Evolutionary conservation across 805 yeast species (phyloP), one percentile per base, ranked within the genome.

Genomic region (Wickerhamiella allomyrinae): DNA sequence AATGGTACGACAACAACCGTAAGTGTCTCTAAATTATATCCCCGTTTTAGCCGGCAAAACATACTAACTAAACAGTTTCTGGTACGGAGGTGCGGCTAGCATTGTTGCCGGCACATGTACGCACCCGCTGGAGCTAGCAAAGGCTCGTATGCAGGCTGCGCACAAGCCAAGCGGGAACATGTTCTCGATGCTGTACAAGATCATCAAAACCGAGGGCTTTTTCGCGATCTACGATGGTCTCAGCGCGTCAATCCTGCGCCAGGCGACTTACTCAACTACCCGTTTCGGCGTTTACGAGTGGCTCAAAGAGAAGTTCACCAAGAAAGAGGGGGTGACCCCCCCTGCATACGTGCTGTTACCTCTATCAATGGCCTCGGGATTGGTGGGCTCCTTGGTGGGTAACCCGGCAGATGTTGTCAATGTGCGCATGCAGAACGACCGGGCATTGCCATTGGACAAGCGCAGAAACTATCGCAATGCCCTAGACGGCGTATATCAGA

Each of bases 351-450:
- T 73, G 14, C 66, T 84, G 41, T 63, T 84, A 42, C 85, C 89
- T 8, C 69, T 77, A 61, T 82, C 94, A 4, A 82, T 84, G 91
- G 49, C 79, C n/a, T 74, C 87, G 10, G 94, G 95, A 41, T 81
- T 79, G 21, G 60, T 76, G 44, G 95, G 95, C 46, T 94, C 94
- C 8, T 61, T 83, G 19, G 79, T 81, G 2, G 95, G 95, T 19
- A 84, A 84, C 56, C 94, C 94, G 3, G 76, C 91, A 1, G 95
- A 84, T 57, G 79, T 84, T 11, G 85, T 82, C 29, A 84, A 84
- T 52, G 81, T 84, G 48, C 72, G 94, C 61, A 84, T 84, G 95
- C 95, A 84, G 59, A 84, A 84, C 58, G 95, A 84, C 55, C 74
- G 79, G 6, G 64, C 86, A 0, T 65, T 81, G 45, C 82, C 86